These are phyloP conservation scores for Hyaloperonospora brassicae DNA, from an alignment of 352 stramenopile genomes.

Conservation along the genomic window DNA sequence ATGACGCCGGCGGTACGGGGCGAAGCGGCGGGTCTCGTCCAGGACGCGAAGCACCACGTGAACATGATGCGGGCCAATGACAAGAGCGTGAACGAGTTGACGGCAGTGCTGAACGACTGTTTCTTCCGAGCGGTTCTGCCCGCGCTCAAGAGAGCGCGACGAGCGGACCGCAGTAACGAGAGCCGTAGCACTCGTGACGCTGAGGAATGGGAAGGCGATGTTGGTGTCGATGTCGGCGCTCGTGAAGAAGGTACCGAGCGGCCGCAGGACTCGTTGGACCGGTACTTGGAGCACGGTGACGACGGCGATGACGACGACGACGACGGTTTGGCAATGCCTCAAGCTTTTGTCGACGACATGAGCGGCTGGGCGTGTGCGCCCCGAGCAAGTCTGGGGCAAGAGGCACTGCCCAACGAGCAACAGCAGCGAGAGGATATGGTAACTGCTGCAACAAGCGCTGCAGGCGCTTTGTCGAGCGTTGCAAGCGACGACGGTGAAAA, in stretches of 20 bases:
- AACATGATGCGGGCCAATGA: constrained; percentile 18
- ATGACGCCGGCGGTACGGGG: not conserved
- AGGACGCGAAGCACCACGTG: constrained; percentile 11
- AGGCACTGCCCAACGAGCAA: constrained; percentile 7
- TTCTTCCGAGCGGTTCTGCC: constrained; percentile 25
- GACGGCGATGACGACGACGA: not conserved
- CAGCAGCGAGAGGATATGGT: constrained; percentile 2
- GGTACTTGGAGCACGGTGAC: constrained; percentile 26
- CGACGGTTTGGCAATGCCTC: constrained; percentile 8
- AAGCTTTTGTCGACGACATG: constrained; percentile 32
- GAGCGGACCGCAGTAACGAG: not conserved
- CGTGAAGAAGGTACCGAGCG: not conserved
- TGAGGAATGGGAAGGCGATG: too few relatives aligned
- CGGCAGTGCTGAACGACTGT: constrained; percentile 19
- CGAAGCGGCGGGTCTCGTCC: not conserved
- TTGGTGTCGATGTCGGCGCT: too few relatives aligned
- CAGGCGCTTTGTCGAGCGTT: too few relatives aligned
- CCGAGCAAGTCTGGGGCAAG: constrained; percentile 1
- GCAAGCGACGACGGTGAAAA: not conserved
- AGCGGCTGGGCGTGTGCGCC: constrained; percentile 23
- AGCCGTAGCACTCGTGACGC: too few relatives aligned
- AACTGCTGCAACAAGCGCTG: not conserved
- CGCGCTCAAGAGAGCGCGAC: constrained; percentile 18
- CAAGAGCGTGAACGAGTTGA: constrained; percentile 15
- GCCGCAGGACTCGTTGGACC: constrained; percentile 21